These are phyloP conservation scores for Xylaria scruposa DNA, from an alignment of 495 filamentous ascomycete genomes.

Conservation along the genomic window DNA sequence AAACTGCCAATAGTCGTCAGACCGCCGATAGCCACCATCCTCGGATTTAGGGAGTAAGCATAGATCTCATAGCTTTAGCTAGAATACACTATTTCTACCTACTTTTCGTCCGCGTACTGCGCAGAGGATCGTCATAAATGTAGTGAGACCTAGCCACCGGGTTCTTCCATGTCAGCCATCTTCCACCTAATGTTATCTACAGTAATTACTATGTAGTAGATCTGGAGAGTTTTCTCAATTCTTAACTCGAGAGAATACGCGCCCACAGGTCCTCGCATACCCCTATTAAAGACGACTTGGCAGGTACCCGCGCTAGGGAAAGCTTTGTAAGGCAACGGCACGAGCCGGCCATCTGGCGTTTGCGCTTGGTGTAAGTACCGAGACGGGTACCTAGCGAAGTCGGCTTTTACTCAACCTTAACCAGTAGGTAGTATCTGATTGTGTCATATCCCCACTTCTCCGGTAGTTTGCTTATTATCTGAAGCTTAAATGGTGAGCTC, in stretches of 20 bases:
- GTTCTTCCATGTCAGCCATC: no score
- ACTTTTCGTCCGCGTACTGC: no score
- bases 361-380: no score
- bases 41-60: neutral
- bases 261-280: neutral
- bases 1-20: neutral
- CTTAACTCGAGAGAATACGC: neutral
- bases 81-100: neutral
- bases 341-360: no score
- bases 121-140: no score
- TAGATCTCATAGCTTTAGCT: neutral
- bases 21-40: neutral
- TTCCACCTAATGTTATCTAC: neutral
- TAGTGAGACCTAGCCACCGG: no score
- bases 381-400: no score
- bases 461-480: neutral
- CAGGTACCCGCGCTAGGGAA: no score
- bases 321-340: no score
- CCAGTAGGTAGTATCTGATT: neutral
- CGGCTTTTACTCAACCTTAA: no score
- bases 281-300: no score
- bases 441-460: neutral
- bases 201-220: neutral
- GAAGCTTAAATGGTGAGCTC: neutral
- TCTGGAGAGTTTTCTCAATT: neutral